Base-by-base conservation (phyloP, 1,284 basidiomycete species). In the Ceratobasidium sp. region DNA sequence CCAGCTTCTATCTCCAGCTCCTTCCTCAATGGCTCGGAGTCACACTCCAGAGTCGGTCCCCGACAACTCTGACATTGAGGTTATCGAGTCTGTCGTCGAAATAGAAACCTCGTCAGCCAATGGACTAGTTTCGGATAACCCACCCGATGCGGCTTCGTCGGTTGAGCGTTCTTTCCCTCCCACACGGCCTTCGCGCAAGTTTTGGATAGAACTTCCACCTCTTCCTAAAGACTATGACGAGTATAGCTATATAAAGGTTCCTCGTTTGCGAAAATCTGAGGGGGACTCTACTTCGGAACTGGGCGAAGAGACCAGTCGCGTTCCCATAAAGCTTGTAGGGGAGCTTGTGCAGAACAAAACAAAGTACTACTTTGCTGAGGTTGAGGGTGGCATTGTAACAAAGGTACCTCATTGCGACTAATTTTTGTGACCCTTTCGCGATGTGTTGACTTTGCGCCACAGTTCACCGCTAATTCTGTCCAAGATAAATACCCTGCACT, bases 281-380 rank as follows among this genome's bases (percentile, higher is more conserved):
- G 31, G 24, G 29, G 48, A 33, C 31, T 7, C 14, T 8, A n/a
- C 9, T 24, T 47, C 66, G 33, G 51, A 45, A 7, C 44, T n/a
- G 3, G 17, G 24, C 3, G 54, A 69, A 22, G 53, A 54, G n/a
- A 50, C 5, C 27, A 17, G 17, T 15, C 33, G 9, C 11, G 31
- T 72, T 60, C 76, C 73, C 14, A 27, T 73, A 9, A 47, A 60
- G 69, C 41, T 76, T 27, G 73, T 76, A n/a, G 63, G 72, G 11
- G 60, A 75, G 19, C 6, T 59, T 31, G 45, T 36, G 41, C n/a
- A 72, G 2, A 53, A 72, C 7, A 66, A 66, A 31, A 53, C 27
- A 17, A n/a, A 47, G 11, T 75, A 66, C 54, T 76, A 76, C 57
- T 76, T 73, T 53, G 76, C 76, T 29, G 27, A 45, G 29, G 63